Evolutionary conservation across 2,329 filamentous ascomycete genomes (phyloP).

Genomic region (Cercospora berteroae): DNA sequence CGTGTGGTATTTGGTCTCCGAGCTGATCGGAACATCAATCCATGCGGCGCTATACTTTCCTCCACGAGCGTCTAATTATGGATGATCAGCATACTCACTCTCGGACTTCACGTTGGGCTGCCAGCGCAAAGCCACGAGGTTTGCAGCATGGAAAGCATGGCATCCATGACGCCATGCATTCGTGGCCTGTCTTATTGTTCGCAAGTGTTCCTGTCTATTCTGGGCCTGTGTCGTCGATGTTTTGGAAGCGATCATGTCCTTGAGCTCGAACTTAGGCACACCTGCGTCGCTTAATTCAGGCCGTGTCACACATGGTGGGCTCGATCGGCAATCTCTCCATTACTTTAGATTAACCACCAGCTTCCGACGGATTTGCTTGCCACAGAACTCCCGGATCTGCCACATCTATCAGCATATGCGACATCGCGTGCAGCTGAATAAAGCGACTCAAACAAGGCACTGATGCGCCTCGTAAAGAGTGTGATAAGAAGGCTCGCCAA

Average conservation of each 20-base stretch:
- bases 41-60: not conserved
- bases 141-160: not conserved
- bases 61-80: not conserved
- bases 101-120: not conserved
- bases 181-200: not conserved
- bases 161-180: not conserved
- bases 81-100: not conserved
- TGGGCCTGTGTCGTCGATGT: not conserved
- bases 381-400: not conserved
- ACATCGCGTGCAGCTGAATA: not conserved
- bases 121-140: not conserved
- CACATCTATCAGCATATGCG: not conserved
- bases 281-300: not conserved
- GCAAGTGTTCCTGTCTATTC: not conserved
- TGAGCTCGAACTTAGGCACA: not conserved
- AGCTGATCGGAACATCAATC: not conserved
- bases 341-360: not conserved
- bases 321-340: not conserved
- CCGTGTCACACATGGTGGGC: not conserved
- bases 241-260: not conserved
- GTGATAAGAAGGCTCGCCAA: not conserved
- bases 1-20: not conserved
- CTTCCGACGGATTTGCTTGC: not conserved
- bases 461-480: not conserved
- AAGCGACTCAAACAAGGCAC: not conserved